phyloP scores from a whole-genome alignment of 179 eudicot genomes.

The Camellia oleifera region DNA sequence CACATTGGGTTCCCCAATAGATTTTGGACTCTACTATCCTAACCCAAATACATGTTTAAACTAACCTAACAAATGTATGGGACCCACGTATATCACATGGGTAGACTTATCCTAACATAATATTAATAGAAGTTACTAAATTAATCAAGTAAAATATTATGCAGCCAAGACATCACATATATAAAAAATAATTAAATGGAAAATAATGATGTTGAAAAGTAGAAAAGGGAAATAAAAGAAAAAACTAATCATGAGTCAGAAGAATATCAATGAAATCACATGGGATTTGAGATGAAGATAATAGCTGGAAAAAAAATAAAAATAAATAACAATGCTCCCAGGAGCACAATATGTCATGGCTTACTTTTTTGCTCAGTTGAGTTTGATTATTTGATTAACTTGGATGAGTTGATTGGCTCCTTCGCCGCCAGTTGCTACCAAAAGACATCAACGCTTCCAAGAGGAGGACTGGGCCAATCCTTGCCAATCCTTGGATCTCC shows the following conservation, averaged over 20 bases:
- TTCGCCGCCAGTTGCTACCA: conserved; percentile 56
- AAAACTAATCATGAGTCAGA: background rate
- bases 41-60: no score
- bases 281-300: background rate
- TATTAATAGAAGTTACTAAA: no score
- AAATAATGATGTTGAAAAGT: no score
- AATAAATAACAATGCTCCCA: background rate
- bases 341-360: background rate
- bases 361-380: conserved; percentile 6
- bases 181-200: no score
- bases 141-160: no score
- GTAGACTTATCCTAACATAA: no score
- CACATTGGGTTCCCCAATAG: no score
- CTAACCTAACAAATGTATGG: no score
- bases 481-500: conserved; percentile 56
- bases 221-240: background rate
- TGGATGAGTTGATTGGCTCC: conserved; percentile 44
- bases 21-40: no score
- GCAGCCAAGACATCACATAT: no score
- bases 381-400: conserved; percentile 28
- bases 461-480: conserved; percentile 63
- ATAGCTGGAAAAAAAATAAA: background rate
- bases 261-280: background rate
- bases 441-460: conserved; percentile 61
- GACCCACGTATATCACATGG: no score